Evolutionary conservation across 2,329 filamentous ascomycete species (phyloP).

Genomic region (Cercospora nicotianae): DNA sequence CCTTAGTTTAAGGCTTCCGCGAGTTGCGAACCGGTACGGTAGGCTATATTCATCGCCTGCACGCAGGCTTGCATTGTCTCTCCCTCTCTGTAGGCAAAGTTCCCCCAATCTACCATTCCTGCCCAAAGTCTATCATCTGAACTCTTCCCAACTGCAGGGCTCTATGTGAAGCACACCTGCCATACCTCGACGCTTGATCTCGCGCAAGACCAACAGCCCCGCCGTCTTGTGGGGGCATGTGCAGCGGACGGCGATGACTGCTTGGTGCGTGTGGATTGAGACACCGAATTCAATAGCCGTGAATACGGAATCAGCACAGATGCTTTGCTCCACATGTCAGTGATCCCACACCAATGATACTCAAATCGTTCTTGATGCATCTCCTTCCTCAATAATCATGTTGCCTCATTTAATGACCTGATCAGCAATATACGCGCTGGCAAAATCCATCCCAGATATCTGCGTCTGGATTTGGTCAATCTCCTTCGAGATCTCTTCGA

Average conservation of each 20-base stretch:
- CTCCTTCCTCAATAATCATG: neutral
- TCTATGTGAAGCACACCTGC: neutral
- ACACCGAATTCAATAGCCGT: neutral
- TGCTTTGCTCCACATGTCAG: too few species aligned
- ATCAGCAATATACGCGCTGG: slow-evolving; percentile 36
- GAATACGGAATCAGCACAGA: too few species aligned
- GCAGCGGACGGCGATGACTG: neutral
- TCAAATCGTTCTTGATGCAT: neutral
- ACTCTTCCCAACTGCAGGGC: neutral
- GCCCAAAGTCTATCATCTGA: neutral
- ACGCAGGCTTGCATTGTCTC: neutral
- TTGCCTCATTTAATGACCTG: slow-evolving; percentile 32
- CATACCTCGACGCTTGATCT: neutral
- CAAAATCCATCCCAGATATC: slow-evolving; percentile 42
- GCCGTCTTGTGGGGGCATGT: neutral
- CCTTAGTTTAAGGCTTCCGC: neutral
- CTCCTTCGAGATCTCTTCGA: slow-evolving; percentile 78
- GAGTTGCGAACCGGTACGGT: neutral
- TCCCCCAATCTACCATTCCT: neutral
- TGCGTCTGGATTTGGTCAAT: slow-evolving; percentile 56
- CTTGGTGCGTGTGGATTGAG: neutral
- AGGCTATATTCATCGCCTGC: neutral
- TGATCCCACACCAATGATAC: too few species aligned
- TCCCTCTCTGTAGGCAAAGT: neutral
- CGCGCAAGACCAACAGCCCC: neutral